Conservation (phyloP, 169 alveolate genomes). For the Cytauxzoon felis region DNA sequence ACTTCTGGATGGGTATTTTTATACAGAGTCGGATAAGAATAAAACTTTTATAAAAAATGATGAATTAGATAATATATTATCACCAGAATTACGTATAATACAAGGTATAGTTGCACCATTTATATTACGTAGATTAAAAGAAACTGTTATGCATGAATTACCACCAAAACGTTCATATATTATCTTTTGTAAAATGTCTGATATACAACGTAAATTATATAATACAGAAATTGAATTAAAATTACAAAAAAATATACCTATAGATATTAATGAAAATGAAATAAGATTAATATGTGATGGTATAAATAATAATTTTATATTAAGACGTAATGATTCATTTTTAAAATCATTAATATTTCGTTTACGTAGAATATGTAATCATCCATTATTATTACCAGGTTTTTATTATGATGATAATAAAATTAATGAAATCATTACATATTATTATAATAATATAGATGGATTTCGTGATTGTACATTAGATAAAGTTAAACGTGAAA, state of each 20-base stretch:
- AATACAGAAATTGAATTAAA: constrained; percentile 48
- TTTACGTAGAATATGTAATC: constrained; percentile 86
- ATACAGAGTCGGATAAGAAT: background rate
- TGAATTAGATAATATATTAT: background rate
- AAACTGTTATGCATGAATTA: constrained; percentile 79
- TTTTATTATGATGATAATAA: constrained; percentile 70
- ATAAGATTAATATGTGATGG: background rate
- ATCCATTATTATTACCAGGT: constrained; percentile 81
- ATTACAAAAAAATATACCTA: background rate
- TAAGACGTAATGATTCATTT: constrained; percentile 59
- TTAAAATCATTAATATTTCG: constrained; percentile 80
- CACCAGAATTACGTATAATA: constrained; percentile 2
- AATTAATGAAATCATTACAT: constrained; percentile 61
- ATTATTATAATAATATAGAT: constrained; percentile 65
- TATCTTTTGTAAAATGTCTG: constrained; percentile 58
- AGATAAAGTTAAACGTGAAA: constrained; percentile 69
- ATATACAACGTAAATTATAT: constrained; percentile 61
- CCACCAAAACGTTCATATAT: constrained; percentile 75
- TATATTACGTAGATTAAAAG: constrained; percentile 81
- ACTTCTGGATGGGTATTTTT: background rate
- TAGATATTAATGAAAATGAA: background rate
- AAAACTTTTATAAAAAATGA: too few species aligned
- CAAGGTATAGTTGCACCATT: constrained; percentile 86
- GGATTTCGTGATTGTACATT: constrained; percentile 68
- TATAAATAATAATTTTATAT: constrained; percentile 13